Conservation (phyloP, 768 basidiomycete species). For the Candolleomyces aberdarensis region DNA sequence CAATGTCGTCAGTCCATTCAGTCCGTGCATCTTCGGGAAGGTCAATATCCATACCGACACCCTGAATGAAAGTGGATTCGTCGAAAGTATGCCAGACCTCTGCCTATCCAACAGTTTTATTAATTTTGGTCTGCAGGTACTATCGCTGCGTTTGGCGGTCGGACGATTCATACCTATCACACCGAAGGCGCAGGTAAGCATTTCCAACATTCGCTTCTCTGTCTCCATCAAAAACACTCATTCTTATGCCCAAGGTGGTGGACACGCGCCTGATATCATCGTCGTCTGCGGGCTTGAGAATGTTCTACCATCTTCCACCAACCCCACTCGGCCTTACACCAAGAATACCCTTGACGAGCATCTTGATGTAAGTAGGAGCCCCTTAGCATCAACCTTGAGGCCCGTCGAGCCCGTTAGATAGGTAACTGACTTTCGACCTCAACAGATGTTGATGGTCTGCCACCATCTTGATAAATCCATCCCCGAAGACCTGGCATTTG, state of each 20-base stretch:
- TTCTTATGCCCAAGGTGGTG: slow-evolving; percentile 55
- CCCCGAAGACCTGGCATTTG: slow-evolving; percentile 91
- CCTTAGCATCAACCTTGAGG: background rate
- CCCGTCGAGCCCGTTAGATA: too few species aligned
- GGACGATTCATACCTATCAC: slow-evolving; percentile 97
- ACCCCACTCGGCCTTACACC: slow-evolving; percentile 91
- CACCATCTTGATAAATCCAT: slow-evolving; percentile 93
- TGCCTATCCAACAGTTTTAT: background rate
- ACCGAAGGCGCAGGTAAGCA: slow-evolving; percentile 85
- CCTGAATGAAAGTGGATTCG: slow-evolving; percentile 95
- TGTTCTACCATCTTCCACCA: slow-evolving; percentile 94
- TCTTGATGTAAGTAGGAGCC: slow-evolving; percentile 67
- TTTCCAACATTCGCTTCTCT: background rate
- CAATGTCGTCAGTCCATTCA: background rate
- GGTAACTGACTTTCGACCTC: background rate
- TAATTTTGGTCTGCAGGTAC: slow-evolving; percentile 50
- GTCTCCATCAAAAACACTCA: too few species aligned
- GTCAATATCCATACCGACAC: slow-evolving; percentile 98
- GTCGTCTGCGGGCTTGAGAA: slow-evolving; percentile 89
- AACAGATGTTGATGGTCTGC: slow-evolving; percentile 99
- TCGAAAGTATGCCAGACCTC: slow-evolving; percentile 59
- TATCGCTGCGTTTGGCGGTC: slow-evolving; percentile 81
- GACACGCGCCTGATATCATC: slow-evolving; percentile 98
- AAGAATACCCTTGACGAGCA: slow-evolving; percentile 95
- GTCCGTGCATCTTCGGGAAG: slow-evolving; percentile 24